phyloP scores from a whole-genome alignment of 192 early-diverging fungal genomes.

The Entrophospora sp. region DNA sequence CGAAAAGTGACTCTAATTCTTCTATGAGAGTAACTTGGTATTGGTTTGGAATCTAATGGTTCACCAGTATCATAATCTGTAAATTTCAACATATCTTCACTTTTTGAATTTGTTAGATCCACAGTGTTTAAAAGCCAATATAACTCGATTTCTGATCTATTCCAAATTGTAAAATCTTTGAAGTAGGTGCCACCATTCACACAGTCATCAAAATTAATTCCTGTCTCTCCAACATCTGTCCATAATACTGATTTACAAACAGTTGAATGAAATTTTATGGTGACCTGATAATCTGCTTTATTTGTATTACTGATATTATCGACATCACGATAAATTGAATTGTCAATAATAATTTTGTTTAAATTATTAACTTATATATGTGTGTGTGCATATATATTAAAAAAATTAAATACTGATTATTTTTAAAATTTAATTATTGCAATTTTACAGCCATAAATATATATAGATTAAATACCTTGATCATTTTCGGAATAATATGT shows the following conservation, averaged over 20 bases:
- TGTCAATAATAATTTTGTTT: background rate
- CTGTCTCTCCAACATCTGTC: constrained; percentile 87
- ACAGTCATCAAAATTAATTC: constrained; percentile 92
- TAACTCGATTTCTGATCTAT: constrained; percentile 83
- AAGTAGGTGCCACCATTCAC: constrained; percentile 81
- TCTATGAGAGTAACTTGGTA: constrained; percentile 59
- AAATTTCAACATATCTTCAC: constrained; percentile 60
- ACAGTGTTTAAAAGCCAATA: constrained; percentile 77
- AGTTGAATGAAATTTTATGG: constrained; percentile 70
- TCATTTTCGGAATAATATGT: too few species aligned
- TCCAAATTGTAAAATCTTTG: constrained; percentile 83
- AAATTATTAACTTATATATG: background rate
- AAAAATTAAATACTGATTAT: too few species aligned
- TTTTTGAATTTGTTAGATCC: constrained; percentile 49
- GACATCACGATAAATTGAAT: background rate
- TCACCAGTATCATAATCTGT: constrained; percentile 64
- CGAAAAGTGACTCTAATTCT: constrained; percentile 78
- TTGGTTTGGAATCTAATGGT: constrained; percentile 39
- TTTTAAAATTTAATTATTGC: too few species aligned
- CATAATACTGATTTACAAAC: constrained; percentile 86
- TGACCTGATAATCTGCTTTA: constrained; percentile 49
- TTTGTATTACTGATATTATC: background rate
- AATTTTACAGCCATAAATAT: too few species aligned
- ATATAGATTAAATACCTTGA: too few species aligned
- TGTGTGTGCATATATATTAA: too few species aligned